Base-by-base conservation (phyloP, 1,284 basidiomycete species). In the Cryptococcus sp. region DNA sequence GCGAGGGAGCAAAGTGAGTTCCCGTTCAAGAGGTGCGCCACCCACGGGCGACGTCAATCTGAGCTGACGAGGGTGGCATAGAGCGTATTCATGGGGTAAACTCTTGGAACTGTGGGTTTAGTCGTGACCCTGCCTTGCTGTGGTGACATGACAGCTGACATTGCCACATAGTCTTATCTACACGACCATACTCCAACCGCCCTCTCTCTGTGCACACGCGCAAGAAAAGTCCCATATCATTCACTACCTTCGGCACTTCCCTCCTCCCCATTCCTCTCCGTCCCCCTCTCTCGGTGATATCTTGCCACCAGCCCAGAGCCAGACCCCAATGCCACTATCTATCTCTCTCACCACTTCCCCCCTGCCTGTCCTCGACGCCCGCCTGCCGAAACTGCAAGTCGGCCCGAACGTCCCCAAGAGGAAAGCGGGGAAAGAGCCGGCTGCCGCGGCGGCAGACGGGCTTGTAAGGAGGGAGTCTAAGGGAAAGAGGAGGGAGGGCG, bases 311-410 rank as follows among this genome's bases (percentile, higher is more conserved):
- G n/a, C 48, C 4, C 28, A 33, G 9, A 33, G 28, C 28, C 28
- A 4, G 28, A 33, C 28, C 4, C 28, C 28, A 9, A 33, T 9
- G 4, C 18, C 28, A 16, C 39, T 37, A 8, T 11, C 35, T 11
- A 35, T 38, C 5, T 20, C 15, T 8, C 16, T 50, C 5, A 18
- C 33, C n/a, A 23, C 48, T 18, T 50, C 48, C 16, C n/a, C 49
- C 5, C 50, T 66, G 1, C 18, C 55, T 1, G 53, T 70, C 1
- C 53, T 68, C 18, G 66, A 72, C 33, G 59, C 62, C 4, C 60
- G 70, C 1, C 40, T 72, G 40, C 70, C 70, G 2, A 70, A 72
- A 47, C 40, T 72, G 11, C 70, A 72, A 52, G 67, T 72, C 21
- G 70, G 70, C 9, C 70, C 69, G 2, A 69, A 68, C 49, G 63